These are phyloP conservation scores for Starmerella tilneyi DNA, from an alignment of 805 yeast genomes.

Conservation along the genomic window DNA sequence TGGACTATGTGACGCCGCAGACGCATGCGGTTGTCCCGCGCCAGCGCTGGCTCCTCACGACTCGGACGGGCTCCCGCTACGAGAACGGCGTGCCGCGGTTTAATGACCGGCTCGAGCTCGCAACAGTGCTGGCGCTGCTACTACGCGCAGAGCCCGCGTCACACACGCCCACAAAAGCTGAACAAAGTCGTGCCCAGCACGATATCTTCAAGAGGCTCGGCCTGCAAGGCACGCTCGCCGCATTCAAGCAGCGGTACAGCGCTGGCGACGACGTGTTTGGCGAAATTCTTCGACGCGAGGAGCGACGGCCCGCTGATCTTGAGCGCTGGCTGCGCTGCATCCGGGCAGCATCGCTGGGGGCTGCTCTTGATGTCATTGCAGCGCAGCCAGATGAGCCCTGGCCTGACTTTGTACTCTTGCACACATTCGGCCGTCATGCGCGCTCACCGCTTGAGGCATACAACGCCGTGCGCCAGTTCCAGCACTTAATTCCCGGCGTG, in stretches of 20 bases:
- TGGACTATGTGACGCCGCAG: constrained; percentile 15
- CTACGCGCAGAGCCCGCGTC: background rate
- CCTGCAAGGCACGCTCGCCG: background rate
- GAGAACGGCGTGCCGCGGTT: background rate
- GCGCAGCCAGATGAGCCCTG: constrained; percentile 17
- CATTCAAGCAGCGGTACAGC: background rate
- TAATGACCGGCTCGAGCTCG: constrained; percentile 15
- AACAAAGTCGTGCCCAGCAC: no score
- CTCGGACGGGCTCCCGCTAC: constrained; percentile 20
- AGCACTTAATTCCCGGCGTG: constrained; percentile 10
- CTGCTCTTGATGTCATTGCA: constrained; percentile 21
- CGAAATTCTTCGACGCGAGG: background rate
- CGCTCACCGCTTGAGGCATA: constrained; percentile 24
- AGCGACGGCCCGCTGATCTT: constrained; percentile 6
- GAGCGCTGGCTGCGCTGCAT: constrained; percentile 12
- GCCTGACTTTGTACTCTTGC: constrained; percentile 28
- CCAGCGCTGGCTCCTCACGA: constrained; percentile 9
- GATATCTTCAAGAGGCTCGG: background rate
- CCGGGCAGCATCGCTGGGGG: constrained; percentile 15
- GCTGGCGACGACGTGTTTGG: constrained; percentile 1
- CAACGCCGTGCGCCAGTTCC: constrained; percentile 22
- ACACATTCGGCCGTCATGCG: constrained; percentile 25
- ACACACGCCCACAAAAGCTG: background rate
- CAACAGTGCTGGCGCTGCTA: constrained; percentile 7
- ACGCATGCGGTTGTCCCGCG: constrained; percentile 14